These are phyloP conservation scores for Novakomyces olei DNA, from an alignment of 805 yeast genomes.

Conservation along the genomic window DNA sequence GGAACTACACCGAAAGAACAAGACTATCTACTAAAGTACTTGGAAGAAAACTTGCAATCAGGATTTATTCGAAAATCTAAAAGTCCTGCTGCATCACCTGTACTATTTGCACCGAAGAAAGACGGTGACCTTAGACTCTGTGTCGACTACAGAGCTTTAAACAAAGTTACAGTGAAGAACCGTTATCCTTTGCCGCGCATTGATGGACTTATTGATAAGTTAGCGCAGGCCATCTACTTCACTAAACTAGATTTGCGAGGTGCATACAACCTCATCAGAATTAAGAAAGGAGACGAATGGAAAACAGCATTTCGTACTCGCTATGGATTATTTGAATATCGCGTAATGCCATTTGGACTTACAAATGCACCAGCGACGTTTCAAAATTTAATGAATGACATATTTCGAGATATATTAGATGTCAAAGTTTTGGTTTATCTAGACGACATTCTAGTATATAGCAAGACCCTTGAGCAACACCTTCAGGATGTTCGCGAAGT, in stretches of 20 bases:
- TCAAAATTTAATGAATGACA: conserved; percentile 2
- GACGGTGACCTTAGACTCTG: conserved; percentile 8
- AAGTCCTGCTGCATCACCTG: conserved; percentile 6
- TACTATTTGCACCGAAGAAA: conserved; percentile 10
- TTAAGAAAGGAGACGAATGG: conserved; percentile 1
- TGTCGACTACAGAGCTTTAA: conserved; percentile 4
- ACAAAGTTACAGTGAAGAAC: conserved; percentile 3
- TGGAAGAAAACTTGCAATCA: not conserved
- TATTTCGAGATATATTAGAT: not conserved
- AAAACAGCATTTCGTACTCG: conserved; percentile 3
- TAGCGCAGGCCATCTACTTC: conserved; percentile 6
- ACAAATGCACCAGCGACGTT: conserved; percentile 4
- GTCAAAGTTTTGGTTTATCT: not conserved
- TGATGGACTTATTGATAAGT: conserved; percentile 1
- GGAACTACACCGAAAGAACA: too few species aligned
- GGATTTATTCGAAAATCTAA: conserved; percentile 5
- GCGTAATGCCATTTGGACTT: conserved; percentile 6
- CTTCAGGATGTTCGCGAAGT: not conserved
- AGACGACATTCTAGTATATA: conserved; percentile 4
- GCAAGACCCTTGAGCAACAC: conserved; percentile 7
- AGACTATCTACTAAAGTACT: too few species aligned
- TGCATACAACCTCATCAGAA: conserved; percentile 4
- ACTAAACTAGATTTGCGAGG: conserved; percentile 9
- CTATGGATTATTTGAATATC: conserved; percentile 3
- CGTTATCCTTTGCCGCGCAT: conserved; percentile 5